Evolutionary conservation across 257 asterid genomes (phyloP).

Genomic region (Penstemon barbatus): DNA sequence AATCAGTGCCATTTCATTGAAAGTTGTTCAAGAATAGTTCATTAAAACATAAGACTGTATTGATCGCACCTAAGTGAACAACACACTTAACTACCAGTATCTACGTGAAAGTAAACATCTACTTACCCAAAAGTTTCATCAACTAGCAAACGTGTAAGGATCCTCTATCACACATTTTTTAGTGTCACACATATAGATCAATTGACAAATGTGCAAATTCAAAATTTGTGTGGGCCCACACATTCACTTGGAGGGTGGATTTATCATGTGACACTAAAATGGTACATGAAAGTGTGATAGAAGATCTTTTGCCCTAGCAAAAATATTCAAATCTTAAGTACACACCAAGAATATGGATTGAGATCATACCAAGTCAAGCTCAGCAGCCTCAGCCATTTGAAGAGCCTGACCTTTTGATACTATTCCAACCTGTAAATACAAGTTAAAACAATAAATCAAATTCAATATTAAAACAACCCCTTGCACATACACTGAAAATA

Average conservation of each 20-base stretch:
- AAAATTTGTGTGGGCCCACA: too few species aligned
- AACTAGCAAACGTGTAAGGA: not conserved
- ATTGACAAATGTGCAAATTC: too few species aligned
- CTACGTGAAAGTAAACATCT: not conserved
- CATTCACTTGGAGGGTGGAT: too few species aligned
- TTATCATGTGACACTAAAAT: too few species aligned
- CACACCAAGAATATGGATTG: not conserved
- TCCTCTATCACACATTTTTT: too few species aligned
- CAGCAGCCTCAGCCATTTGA: constrained; percentile 90
- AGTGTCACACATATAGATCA: too few species aligned
- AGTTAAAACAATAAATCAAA: constrained; percentile 10
- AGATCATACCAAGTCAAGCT: constrained; percentile 86
- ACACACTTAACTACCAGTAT: too few species aligned
- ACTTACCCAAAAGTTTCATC: not conserved
- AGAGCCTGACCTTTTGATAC: constrained; percentile 74
- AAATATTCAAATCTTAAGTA: not conserved
- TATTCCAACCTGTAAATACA: constrained; percentile 71
- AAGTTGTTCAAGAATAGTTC: too few species aligned
- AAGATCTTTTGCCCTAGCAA: too few species aligned
- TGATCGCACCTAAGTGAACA: too few species aligned
- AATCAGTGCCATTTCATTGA: not conserved
- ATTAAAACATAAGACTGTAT: too few species aligned
- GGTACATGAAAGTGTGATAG: too few species aligned
- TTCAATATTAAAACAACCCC: not conserved
- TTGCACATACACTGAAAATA: not conserved